Percentiles rank a stretch among this genome's conserved stretches.
Conservation (phyloP, 495 filamentous ascomycete genomes). For the Ascobolus immersus region DNA sequence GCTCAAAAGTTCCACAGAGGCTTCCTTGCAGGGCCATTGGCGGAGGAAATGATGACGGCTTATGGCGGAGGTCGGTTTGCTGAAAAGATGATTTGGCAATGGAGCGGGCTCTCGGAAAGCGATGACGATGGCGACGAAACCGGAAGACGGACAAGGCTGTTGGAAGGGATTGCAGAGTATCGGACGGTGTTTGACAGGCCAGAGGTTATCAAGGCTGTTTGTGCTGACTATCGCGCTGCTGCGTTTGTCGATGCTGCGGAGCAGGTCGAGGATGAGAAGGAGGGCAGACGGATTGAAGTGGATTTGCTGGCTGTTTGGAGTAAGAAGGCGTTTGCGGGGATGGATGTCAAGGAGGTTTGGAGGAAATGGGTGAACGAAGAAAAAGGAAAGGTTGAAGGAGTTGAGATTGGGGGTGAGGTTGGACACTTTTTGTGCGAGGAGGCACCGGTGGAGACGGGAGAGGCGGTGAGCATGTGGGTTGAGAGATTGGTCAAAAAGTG, state of each 20-base stretch:
- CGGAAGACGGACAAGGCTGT: slow-evolving; percentile 6
- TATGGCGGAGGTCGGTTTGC: slow-evolving; percentile 21
- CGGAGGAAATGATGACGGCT: slow-evolving; percentile 21
- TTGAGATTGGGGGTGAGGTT: slow-evolving; percentile 19
- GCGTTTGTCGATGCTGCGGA: slow-evolving; percentile 19
- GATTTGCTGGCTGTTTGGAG: slow-evolving; percentile 23
- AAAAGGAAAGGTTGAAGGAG: too few relatives aligned
- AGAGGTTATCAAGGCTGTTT: slow-evolving; percentile 17
- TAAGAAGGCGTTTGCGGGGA: slow-evolving; percentile 19
- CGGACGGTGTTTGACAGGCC: slow-evolving; percentile 18
- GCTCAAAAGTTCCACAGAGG: slow-evolving; percentile 25
- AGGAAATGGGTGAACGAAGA: slow-evolving; percentile 21
- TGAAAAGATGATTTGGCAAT: slow-evolving; percentile 12
- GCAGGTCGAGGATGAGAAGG: slow-evolving; percentile 22
- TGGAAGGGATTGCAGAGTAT: slow-evolving; percentile 18
- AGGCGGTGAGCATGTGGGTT: too few relatives aligned
- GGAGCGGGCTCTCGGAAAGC: too few relatives aligned
- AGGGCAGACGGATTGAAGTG: slow-evolving; percentile 20
- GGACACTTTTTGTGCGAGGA: slow-evolving; percentile 30
- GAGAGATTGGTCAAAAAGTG: too few relatives aligned
- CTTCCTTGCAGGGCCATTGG: slow-evolving; percentile 23
- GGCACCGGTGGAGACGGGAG: too few relatives aligned
- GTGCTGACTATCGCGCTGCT: slow-evolving; percentile 25
- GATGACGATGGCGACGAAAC: slow-evolving; percentile 13
- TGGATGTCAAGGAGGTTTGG: slow-evolving; percentile 25